phyloP scores from a whole-genome alignment of 176 grass and related monocot genomes.

The Dactylis glomerata region DNA sequence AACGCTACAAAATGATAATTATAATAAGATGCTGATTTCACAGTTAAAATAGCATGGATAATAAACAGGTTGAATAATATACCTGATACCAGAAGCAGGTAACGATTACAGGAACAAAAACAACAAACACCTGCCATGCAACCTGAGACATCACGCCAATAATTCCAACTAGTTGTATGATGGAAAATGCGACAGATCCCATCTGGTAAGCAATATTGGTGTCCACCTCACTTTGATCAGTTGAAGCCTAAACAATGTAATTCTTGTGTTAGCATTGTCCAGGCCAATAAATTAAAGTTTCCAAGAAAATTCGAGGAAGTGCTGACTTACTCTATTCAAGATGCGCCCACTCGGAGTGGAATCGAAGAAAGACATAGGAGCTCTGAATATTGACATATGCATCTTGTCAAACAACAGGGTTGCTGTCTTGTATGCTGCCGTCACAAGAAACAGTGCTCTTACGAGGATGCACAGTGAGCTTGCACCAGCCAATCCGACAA shows the following conservation, averaged over 20 bases:
- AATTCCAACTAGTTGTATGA: conserved; percentile 82
- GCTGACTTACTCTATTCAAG: conserved; percentile 62
- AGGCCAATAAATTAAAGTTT: background rate
- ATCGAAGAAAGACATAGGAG: conserved; percentile 92
- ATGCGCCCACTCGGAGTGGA: conserved; percentile 81
- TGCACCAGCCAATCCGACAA: conserved; percentile 50
- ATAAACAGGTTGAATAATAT: conserved; percentile 1
- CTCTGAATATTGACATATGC: conserved; percentile 80
- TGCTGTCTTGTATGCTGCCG: conserved; percentile 69
- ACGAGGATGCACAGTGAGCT: conserved; percentile 60
- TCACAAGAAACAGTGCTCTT: conserved; percentile 60
- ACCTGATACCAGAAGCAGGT: conserved; percentile 83
- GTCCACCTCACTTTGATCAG: conserved; percentile 80
- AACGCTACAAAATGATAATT: conserved; percentile 44
- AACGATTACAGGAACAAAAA: conserved; percentile 72
- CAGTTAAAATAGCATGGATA: background rate
- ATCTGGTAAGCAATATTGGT: conserved; percentile 48
- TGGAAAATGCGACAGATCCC: conserved; percentile 48
- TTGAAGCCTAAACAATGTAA: conserved; percentile 56
- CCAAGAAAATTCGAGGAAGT: background rate
- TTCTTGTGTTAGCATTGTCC: background rate
- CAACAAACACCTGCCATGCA: conserved; percentile 77
- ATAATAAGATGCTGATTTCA: background rate
- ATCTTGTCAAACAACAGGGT: conserved; percentile 75
- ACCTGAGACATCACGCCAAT: conserved; percentile 91